Evolutionary conservation across 2,329 filamentous ascomycete species (phyloP).

Genomic region (Aspergillus fischeri): DNA sequence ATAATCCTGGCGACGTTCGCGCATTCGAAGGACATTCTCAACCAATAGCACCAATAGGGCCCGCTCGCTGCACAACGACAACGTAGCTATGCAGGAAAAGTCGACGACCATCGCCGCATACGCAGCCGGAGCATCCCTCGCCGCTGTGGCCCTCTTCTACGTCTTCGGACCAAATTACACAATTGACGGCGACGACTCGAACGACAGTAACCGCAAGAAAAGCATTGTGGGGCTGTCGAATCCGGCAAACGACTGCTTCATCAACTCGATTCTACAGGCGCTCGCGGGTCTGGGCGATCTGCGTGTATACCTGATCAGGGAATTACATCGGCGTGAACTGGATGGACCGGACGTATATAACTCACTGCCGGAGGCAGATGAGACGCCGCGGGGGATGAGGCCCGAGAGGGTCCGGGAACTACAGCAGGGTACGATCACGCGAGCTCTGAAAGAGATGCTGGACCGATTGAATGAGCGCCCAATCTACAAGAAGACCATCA

Average conservation of each 20-base stretch:
- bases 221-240: conserved; percentile 86
- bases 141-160: conserved; percentile 91
- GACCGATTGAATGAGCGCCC: conserved; percentile 90
- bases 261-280: conserved; percentile 93
- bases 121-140: conserved; percentile 90
- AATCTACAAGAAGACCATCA: conserved; percentile 89
- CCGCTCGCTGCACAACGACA: neutral
- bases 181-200: conserved; percentile 72
- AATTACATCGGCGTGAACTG: conserved; percentile 77
- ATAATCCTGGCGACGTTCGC: neutral
- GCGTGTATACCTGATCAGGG: conserved; percentile 84
- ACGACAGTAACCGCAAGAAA: conserved; percentile 65
- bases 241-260: conserved; percentile 92
- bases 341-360: conserved; percentile 74
- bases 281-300: conserved; percentile 86
- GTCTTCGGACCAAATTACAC: conserved; percentile 98
- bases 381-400: conserved; percentile 33
- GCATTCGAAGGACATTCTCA: neutral
- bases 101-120: conserved; percentile 82
- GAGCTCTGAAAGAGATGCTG: conserved; percentile 85
- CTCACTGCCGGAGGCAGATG: conserved; percentile 49
- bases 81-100: conserved; percentile 68
- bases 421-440: conserved; percentile 78
- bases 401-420: conserved; percentile 55
- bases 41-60: neutral